phyloP scores from a whole-genome alignment of 2,329 filamentous ascomycete genomes.

The Shiraia sp. region DNA sequence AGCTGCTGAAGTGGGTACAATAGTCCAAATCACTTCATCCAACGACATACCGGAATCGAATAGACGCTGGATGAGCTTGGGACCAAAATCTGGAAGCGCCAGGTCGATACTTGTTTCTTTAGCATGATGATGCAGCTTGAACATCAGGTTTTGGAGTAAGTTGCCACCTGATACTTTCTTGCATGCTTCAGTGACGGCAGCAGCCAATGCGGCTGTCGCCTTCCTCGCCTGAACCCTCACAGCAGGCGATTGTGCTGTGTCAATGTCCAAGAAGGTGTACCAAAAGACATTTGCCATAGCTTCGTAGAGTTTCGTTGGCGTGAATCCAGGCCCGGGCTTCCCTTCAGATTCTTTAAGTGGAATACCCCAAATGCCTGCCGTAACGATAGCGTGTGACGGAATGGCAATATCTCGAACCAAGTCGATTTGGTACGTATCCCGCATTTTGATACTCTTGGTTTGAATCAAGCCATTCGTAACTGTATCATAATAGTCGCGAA shows the following conservation, averaged over 20 bases:
- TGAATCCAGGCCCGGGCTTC: constrained; percentile 20
- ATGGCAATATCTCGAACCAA: constrained; percentile 30
- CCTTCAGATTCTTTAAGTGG: constrained; percentile 21
- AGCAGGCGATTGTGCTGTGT: constrained; percentile 25
- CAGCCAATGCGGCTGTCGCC: constrained; percentile 5
- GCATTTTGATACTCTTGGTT: constrained; percentile 33
- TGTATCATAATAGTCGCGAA: constrained; percentile 23
- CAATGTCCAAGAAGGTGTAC: constrained; percentile 34
- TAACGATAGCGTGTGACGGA: constrained; percentile 34
- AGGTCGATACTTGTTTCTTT: constrained; percentile 3
- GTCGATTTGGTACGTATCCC: constrained; percentile 38
- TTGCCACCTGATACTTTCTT: constrained; percentile 4
- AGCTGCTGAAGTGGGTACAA: neutral
- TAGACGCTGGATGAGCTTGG: constrained; percentile 7
- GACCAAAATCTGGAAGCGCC: constrained; percentile 2
- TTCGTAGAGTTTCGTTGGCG: constrained; percentile 28
- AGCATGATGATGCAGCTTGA: neutral
- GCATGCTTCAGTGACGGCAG: constrained; percentile 3
- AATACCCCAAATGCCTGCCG: constrained; percentile 31
- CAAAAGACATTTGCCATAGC: constrained; percentile 29
- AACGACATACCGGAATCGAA: constrained; percentile 10
- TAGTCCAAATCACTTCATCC: constrained; percentile 9
- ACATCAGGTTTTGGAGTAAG: neutral
- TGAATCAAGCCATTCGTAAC: constrained; percentile 31
- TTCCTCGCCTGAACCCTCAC: constrained; percentile 7